Evolutionary conservation across 306 rosid genomes (phyloP), one percentile per base, ranked within the genome.

Genomic region (Quercus berberidifolia): DNA sequence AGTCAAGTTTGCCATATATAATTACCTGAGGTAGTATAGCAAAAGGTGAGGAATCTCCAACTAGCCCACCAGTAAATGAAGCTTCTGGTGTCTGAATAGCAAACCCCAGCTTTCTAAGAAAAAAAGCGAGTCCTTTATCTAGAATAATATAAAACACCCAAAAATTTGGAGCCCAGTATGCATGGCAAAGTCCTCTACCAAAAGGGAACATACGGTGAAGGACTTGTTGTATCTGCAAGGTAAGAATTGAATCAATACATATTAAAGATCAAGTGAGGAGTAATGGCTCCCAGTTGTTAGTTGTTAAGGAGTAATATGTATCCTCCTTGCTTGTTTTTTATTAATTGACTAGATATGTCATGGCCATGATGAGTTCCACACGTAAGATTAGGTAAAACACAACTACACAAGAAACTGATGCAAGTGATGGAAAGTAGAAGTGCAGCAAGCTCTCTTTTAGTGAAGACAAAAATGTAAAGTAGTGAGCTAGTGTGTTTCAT

Each of bases 161-260:
- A 81, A 92, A 90, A 86, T 91, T 95, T 55, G 99, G 98, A 62
- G 99, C 98, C 99, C 98, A 95, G 68, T 88, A 92, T 62, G 99
- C 98, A 87, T 95, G 98, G 86, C 98, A 92, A 80, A 92, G 92
- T 74, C 99, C 96, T 94, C 99, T 91, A 68, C 99, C 99, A 86
- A 95, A 92, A 75, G 96, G 99, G 87, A 95, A 92, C 94, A 95
- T 77, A 51, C 93, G 89, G 38, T 3, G 82, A 82, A 92, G 74
- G 56, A 92, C 92, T 86, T 92, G 97, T 56, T 84, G 83, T 60
- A 89, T 85, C 99, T 95, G 92, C 92, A 95, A 79, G 76, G 76
- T 23, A 78, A 80, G 54, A 78, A 63, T 75, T 77, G 49, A 77
- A 78, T 78, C 76, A 81, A 80, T 43, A 28, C 25, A 55, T 12